phyloP scores from a whole-genome alignment of 306 rosid species.

The Alnus glutinosa region DNA sequence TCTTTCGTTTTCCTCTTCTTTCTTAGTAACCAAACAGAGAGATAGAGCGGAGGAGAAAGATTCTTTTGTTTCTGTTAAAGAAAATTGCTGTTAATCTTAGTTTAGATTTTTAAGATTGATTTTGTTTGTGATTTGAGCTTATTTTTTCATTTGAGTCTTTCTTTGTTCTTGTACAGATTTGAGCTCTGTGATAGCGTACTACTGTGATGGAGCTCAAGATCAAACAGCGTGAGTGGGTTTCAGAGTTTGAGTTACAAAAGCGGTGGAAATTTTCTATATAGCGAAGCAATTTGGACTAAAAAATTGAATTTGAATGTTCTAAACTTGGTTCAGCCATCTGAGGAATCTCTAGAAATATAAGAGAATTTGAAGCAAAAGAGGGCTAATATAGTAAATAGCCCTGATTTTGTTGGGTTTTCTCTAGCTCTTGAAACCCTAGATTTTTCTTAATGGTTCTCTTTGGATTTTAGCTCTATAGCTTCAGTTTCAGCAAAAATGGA shows the following conservation, averaged over 20 bases:
- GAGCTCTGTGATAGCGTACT: conserved; percentile 31
- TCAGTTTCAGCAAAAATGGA: conserved; percentile 45
- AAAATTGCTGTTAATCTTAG: background rate
- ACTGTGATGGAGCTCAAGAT: conserved; percentile 37
- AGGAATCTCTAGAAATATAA: conserved; percentile 19
- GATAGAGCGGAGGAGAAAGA: background rate
- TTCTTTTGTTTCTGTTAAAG: background rate
- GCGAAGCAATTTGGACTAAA: conserved; percentile 30
- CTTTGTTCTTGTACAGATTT: conserved; percentile 48
- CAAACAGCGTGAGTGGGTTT: conserved; percentile 24
- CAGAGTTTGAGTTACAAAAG: conserved; percentile 27
- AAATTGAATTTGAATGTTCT: conserved; percentile 26
- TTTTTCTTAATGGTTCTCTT: conserved; percentile 16
- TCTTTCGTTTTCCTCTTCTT: background rate
- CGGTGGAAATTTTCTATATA: conserved; percentile 19
- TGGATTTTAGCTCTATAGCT: conserved; percentile 36
- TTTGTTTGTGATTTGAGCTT: conserved; percentile 29
- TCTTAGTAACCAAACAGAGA: conserved; percentile 13
- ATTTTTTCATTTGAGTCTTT: conserved; percentile 11
- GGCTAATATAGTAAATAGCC: conserved; percentile 24
- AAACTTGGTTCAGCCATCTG: conserved; percentile 17
- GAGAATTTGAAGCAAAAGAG: conserved; percentile 33
- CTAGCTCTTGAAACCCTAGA: conserved; percentile 22
- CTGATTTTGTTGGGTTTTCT: conserved; percentile 35
- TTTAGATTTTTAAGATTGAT: conserved; percentile 12